These are phyloP conservation scores for Glaciozyma antarctica DNA, from an alignment of 768 basidiomycete species.

Conservation along the genomic window DNA sequence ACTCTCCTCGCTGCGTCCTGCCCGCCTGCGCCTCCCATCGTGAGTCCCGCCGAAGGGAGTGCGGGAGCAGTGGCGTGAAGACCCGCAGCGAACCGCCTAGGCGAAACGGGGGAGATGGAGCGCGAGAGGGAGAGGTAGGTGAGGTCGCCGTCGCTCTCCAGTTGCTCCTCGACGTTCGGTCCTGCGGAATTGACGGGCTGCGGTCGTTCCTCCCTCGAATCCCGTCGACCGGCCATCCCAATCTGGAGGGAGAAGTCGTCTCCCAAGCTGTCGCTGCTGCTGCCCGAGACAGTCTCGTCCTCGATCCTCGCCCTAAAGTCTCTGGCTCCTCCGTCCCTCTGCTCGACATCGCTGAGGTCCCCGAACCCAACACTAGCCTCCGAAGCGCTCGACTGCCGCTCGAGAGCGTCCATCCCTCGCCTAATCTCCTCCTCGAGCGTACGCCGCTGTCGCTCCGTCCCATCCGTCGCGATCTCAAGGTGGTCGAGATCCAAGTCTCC, in stretches of 20 bases:
- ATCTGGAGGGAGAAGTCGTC: constrained; percentile 6
- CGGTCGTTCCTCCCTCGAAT: not conserved
- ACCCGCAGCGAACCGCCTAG: not conserved
- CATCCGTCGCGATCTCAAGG: constrained; percentile 19
- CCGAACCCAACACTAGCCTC: not conserved
- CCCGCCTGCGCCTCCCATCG: too few relatives aligned
- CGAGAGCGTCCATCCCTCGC: constrained; percentile 15
- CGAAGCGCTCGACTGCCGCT: not conserved
- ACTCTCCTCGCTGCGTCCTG: too few relatives aligned
- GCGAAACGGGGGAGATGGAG: not conserved
- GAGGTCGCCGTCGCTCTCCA: not conserved
- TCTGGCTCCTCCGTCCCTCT: not conserved
- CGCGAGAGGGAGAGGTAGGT: not conserved
- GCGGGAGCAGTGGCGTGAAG: not conserved
- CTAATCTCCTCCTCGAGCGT: constrained; percentile 16
- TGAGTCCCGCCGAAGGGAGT: not conserved
- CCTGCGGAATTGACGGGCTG: not conserved
- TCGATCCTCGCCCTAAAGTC: constrained; percentile 6
- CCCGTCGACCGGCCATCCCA: not conserved
- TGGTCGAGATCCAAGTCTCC: not conserved
- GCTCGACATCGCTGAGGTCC: not conserved
- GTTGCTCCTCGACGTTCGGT: not conserved
- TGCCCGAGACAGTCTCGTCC: not conserved
- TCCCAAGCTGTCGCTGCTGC: not conserved
- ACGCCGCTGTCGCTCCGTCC: constrained; percentile 22